phyloP scores from a whole-genome alignment of 305 asterid genomes.

The Solanum hybrid region DNA sequence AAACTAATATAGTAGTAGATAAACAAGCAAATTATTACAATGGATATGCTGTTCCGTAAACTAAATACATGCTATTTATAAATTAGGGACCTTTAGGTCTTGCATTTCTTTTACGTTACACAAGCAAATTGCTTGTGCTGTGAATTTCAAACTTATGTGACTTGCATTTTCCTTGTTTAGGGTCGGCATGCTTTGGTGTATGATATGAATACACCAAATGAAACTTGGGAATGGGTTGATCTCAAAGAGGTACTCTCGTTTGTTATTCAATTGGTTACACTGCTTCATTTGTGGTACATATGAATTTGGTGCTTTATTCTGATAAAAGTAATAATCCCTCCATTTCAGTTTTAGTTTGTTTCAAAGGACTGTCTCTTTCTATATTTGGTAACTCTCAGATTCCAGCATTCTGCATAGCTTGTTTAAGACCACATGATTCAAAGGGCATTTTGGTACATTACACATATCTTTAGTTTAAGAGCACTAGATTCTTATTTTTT shows the following conservation, averaged over 20 bases:
- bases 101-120: not conserved
- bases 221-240: slow-evolving; percentile 76
- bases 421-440: not conserved
- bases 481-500: not conserved
- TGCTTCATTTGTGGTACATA: not conserved
- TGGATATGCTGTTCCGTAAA: not conserved
- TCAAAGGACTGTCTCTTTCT: not conserved
- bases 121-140: not conserved
- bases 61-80: not conserved
- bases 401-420: not conserved
- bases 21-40: not conserved
- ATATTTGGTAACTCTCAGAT: not conserved
- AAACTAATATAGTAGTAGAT: not conserved
- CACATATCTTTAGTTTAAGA: not conserved
- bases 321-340: not conserved
- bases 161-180: slow-evolving; percentile 25
- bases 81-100: not conserved
- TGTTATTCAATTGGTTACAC: not conserved
- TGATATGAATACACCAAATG: slow-evolving; percentile 63
- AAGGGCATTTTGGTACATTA: not conserved
- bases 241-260: slow-evolving; percentile 64
- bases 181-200: slow-evolving; percentile 85
- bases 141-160: not conserved
- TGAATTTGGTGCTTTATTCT: not conserved
- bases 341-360: not conserved